A percentile compares a stretch with the other conserved stretches of the same genome.
Evolutionary conservation across 2,329 filamentous ascomycete genomes (phyloP).

Genomic region (Aspergillus tanneri): DNA sequence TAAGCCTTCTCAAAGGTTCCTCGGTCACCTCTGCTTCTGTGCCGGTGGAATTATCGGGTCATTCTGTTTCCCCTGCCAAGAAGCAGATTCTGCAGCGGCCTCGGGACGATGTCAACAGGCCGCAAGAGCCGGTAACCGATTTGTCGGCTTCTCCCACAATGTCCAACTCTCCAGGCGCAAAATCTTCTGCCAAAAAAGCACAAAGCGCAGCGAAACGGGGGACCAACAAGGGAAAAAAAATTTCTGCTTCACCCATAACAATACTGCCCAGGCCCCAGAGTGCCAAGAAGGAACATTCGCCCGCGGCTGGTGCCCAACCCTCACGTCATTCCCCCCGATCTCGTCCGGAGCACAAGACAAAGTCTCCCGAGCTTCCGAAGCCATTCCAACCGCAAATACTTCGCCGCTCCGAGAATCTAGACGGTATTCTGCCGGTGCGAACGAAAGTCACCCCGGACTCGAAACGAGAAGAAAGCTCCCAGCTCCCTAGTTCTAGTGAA

Average conservation of each 20-base stretch:
- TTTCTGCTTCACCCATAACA: constrained; percentile 36
- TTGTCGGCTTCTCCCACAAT: constrained; percentile 40
- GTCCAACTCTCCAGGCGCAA: constrained; percentile 36
- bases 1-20: constrained; percentile 35
- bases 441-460: constrained; percentile 25
- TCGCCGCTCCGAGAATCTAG: constrained; percentile 48
- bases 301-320: constrained; percentile 7
- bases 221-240: constrained; percentile 21
- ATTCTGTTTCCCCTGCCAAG: constrained; percentile 38
- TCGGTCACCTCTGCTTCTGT: constrained; percentile 23
- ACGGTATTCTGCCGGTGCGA: constrained; percentile 29
- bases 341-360: constrained; percentile 20
- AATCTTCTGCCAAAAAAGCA: constrained; percentile 25
- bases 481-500: constrained; percentile 7
- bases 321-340: constrained; percentile 13
- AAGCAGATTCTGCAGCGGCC: constrained; percentile 38
- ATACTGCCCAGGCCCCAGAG: constrained; percentile 39
- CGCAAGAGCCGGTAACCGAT: constrained; percentile 12
- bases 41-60: constrained; percentile 49
- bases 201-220: constrained; percentile 25
- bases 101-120: constrained; percentile 16
- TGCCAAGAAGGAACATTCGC: constrained; percentile 28
- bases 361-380: constrained; percentile 40
- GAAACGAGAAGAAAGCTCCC: constrained; percentile 11
- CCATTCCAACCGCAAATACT: constrained; percentile 56